These are phyloP conservation scores for Cicer cuneatum DNA, from an alignment of 306 rosid species.

Conservation along the genomic window DNA sequence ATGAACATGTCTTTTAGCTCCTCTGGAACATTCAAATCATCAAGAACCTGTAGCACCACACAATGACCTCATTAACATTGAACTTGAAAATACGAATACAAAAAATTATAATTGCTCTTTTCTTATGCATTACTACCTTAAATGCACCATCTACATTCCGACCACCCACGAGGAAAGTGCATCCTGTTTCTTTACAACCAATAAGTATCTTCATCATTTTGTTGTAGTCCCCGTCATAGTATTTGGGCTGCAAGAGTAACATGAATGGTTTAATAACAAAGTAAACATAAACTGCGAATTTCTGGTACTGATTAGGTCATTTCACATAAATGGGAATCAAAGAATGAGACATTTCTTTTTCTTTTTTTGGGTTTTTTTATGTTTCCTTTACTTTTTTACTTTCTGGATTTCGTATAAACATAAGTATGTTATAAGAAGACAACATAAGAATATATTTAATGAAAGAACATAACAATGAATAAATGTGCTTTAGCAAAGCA, in stretches of 20 bases:
- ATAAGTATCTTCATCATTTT: conserved; percentile 75
- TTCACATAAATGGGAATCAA: background rate
- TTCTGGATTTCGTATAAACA: no score
- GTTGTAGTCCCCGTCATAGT: conserved; percentile 76
- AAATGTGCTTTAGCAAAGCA: background rate
- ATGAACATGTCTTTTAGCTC: conserved; percentile 80
- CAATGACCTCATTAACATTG: conserved; percentile 30
- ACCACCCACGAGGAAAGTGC: conserved; percentile 84
- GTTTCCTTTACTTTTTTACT: background rate
- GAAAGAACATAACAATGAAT: no score
- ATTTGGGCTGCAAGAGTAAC: conserved; percentile 72
- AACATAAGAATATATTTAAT: no score
- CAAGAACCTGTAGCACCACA: conserved; percentile 67
- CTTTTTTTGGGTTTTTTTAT: background rate
- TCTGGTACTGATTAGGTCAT: background rate
- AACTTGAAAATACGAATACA: conserved; percentile 1
- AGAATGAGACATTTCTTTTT: conserved; percentile 7
- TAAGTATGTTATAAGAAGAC: no score
- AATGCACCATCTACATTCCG: conserved; percentile 80
- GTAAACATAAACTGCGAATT: background rate
- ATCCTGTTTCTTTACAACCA: conserved; percentile 75
- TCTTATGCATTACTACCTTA: conserved; percentile 57
- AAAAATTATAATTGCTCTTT: conserved; percentile 22
- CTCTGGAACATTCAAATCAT: conserved; percentile 76
- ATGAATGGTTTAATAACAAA: background rate